These are phyloP conservation scores for Mikania micrantha DNA, from an alignment of 129 eudicot species.

Conservation along the genomic window DNA sequence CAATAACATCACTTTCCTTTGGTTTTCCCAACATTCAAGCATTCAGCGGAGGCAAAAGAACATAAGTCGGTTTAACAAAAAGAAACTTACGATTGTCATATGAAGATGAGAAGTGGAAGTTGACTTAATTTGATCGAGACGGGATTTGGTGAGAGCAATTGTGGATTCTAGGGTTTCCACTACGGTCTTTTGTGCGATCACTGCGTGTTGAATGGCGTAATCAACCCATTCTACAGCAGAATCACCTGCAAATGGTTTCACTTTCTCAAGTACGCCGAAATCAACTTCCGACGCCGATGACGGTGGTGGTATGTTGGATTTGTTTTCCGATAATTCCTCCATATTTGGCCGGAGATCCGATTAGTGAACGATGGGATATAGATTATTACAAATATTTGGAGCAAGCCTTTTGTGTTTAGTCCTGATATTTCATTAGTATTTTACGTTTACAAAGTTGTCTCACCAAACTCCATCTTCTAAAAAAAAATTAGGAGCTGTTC, in stretches of 20 bases:
- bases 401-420: not conserved
- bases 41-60: not conserved
- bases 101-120: conserved; percentile 75
- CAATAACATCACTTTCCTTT: too few relatives aligned
- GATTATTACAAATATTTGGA: conserved; percentile 12
- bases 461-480: too few relatives aligned
- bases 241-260: conserved; percentile 27
- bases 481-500: too few relatives aligned
- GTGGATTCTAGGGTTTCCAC: conserved; percentile 50
- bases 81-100: conserved; percentile 55
- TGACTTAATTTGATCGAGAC: conserved; percentile 53
- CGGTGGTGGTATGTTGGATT: conserved; percentile 22
- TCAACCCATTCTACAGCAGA: conserved; percentile 53
- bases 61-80: not conserved
- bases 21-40: not conserved
- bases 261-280: conserved; percentile 13
- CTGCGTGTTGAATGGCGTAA: conserved; percentile 62
- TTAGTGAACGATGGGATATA: not conserved
- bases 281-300: conserved; percentile 17
- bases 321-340: conserved; percentile 39
- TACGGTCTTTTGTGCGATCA: conserved; percentile 38
- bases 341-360: conserved; percentile 31
- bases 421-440: too few relatives aligned
- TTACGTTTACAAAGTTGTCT: too few relatives aligned
- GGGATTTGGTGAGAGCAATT: conserved; percentile 41